Conservation (phyloP, 2,329 filamentous ascomycete species). For the Claviceps capensis region DNA sequence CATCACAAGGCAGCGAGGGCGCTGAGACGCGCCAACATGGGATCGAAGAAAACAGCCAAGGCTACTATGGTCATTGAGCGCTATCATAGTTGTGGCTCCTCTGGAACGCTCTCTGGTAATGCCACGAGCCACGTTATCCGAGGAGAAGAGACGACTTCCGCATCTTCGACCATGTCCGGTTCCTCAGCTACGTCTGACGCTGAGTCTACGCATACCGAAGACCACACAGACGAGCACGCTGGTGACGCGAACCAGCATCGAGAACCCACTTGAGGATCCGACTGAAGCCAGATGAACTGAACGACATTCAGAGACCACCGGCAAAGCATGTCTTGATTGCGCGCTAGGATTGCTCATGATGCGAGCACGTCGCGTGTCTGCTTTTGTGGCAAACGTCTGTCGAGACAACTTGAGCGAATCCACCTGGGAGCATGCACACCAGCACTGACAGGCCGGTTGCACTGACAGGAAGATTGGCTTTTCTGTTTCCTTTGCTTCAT, state of each 20-base stretch:
- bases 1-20: constrained; percentile 21
- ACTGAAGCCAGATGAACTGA: too few species aligned
- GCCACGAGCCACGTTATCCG: constrained; percentile 19
- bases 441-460: neutral
- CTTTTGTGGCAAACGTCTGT: neutral
- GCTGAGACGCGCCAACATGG: constrained; percentile 36
- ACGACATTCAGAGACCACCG: too few species aligned
- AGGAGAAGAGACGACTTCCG: constrained; percentile 18
- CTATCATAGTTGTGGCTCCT: constrained; percentile 32
- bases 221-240: constrained; percentile 1
- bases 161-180: constrained; percentile 12
- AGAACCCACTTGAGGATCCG: neutral
- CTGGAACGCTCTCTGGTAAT: constrained; percentile 25
- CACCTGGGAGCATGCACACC: neutral
- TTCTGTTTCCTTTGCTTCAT: neutral
- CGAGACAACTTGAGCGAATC: neutral
- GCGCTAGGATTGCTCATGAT: too few species aligned
- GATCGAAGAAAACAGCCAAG: constrained; percentile 21
- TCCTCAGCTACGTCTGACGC: constrained; percentile 22
- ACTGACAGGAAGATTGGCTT: too few species aligned
- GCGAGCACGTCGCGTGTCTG: neutral
- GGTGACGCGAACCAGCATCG: neutral
- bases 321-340: too few species aligned
- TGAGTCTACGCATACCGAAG: constrained; percentile 20
- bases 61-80: constrained; percentile 32